Evolutionary conservation across 441 rosid species (phyloP).

Genomic region (Brassica balearica): DNA sequence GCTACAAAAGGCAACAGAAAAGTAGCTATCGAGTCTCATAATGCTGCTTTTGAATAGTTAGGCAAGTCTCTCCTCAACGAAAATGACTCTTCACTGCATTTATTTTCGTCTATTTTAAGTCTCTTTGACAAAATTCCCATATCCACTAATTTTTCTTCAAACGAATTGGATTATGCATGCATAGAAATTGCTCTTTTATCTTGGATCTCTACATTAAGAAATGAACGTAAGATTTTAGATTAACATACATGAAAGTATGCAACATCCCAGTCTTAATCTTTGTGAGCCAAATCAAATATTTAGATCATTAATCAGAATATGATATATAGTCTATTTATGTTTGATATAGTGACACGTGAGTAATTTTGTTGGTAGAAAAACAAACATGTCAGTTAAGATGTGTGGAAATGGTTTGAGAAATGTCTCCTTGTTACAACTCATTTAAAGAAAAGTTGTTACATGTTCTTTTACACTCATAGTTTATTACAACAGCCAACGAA

Average conservation of each 20-base stretch:
- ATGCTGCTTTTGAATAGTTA: slow-evolving; percentile 40
- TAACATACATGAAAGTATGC: slow-evolving; percentile 1
- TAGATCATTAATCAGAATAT: not conserved
- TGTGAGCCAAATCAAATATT: not conserved
- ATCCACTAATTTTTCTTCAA: slow-evolving; percentile 2
- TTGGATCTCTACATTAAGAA: slow-evolving; percentile 5
- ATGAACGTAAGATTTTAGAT: not conserved
- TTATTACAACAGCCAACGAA: slow-evolving; percentile 13
- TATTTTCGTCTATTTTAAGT: not conserved
- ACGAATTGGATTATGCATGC: not conserved
- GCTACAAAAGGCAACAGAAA: slow-evolving; percentile 15
- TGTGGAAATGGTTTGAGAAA: slow-evolving; percentile 1
- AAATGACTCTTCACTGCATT: slow-evolving; percentile 29
- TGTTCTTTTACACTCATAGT: slow-evolving; percentile 27
- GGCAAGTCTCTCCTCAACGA: slow-evolving; percentile 19
- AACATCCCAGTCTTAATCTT: not conserved
- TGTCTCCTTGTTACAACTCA: not conserved
- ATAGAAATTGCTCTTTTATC: not conserved
- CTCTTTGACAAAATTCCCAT: slow-evolving; percentile 20
- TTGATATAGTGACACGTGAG: not conserved
- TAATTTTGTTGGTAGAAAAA: not conserved
- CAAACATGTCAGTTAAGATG: not conserved
- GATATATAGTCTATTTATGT: not conserved
- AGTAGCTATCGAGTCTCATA: slow-evolving; percentile 27
- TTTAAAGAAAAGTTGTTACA: too few species aligned